Evolutionary conservation across 495 filamentous ascomycete genomes (phyloP), one percentile per base, ranked within the genome.

Genomic region (Aspergillus egyptiacus): DNA sequence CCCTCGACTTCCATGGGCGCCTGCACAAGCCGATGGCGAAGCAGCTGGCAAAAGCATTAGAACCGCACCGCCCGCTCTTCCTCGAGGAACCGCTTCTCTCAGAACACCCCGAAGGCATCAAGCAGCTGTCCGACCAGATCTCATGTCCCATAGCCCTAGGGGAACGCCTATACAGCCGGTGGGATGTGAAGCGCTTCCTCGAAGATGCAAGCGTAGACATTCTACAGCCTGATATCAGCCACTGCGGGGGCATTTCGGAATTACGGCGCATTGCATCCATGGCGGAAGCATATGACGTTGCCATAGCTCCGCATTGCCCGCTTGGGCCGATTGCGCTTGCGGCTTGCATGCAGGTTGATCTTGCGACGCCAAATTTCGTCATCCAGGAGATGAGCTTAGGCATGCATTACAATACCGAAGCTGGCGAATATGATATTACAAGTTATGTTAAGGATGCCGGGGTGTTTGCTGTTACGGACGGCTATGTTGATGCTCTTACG

Each of bases 341-440:
- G 2, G 86, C 86, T 9, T 83, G 77, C 53, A 71, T 89, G 55
- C 84, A 89, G 58, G 74, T 88, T 20, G 82, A 78, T 27, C 68
- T 83, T 27, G 62, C 69, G 9, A 80, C 72, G 24, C 69, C 84
- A 2, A 89, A 91, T 58, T 87, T 87, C 60, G 80, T 74, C 25
- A 89, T 91, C 40, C 86, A 88, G 63, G 86, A 91, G 70, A 89
- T 89, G 86, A 80, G 79, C 45, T 54, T 87, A 39, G 86, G 84
- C 0, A 89, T 91, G 43, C 86, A 91, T 64, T 90, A 90, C 60
- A 89, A 89, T 55, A 68, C 68, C 14, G 80, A 75, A 30, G 53
- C 62, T 13, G 81, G 84, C 6, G 70, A 78, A 33, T 75, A 76
- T 45, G 85, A 90, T 63, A 69, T 89, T 34, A 76, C 69, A 1